Evolutionary conservation across 2,329 filamentous ascomycete genomes (phyloP), one percentile per base, ranked within the genome.

Genomic region (Penicillium griseofulvum): DNA sequence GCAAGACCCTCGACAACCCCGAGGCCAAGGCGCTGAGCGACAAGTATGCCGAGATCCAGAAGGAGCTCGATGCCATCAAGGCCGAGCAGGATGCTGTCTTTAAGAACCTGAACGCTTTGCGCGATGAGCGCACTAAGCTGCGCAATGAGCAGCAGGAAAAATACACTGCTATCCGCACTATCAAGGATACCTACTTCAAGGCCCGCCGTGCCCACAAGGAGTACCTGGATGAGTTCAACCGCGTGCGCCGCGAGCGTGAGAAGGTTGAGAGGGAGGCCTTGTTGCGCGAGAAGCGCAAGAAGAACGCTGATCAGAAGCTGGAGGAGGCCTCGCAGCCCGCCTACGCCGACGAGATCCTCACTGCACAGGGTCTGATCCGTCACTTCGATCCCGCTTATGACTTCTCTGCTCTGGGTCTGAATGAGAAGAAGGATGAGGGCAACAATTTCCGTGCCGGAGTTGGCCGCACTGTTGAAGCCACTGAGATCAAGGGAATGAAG

Each of bases 271-370:
- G 89, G 53, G 88, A 79, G 22, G 72, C 76, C 26, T 77, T 75
- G 56, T 73, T 79, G 60, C 77, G 76, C 38, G 78, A 80, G 65
- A 77, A 76, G 69, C 73, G 73, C 65, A 77, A 75, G 67, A 81
- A 80, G 69, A 76, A 81, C 61, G 78, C 81, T 46, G 80, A 82
- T 65, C 81, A 81, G 69, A 79, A 79, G 67, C 70, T 80, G 28
- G 78, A 80, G 65, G 78, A 80, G 65, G 78, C 73, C 55, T 76
- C 71, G 29, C 87, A 90, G 67, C 91, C 88, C 16, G 94, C 94
- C 49, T 99, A 91, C 80, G 82, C 90, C 44, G 91, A 97, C 66
- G 91, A 99, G 79, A 96, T 99, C 69, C 84, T 91, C 67, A 88
- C 88, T 50, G 90, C 91, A 59, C 90, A 94, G 78, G 89, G 87